These are phyloP conservation scores for Rhodamnia argentea DNA, from an alignment of 345 rosid genomes.

Conservation along the genomic window DNA sequence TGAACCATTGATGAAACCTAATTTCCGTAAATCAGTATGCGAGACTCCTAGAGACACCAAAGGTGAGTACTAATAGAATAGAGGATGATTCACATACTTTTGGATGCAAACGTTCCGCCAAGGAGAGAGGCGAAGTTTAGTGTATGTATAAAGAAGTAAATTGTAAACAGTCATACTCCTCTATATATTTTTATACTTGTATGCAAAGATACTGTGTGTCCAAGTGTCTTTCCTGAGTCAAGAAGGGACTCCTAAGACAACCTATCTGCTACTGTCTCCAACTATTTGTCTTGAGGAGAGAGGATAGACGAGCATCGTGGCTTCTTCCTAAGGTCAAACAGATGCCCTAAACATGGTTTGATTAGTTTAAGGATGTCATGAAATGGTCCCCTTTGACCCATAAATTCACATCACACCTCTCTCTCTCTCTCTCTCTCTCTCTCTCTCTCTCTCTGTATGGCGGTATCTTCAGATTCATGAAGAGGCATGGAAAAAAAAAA, in stretches of 20 bases:
- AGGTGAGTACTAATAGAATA: rapidly evolving
- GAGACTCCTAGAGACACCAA: background rate
- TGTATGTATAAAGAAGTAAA: background rate
- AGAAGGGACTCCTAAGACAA: background rate
- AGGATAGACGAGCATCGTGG: background rate
- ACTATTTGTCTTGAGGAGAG: background rate
- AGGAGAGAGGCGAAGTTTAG: background rate
- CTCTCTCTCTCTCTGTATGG: background rate
- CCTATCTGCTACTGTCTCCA: background rate
- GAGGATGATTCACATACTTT: background rate
- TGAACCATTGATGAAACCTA: background rate
- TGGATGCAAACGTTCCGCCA: background rate
- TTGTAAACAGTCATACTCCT: background rate
- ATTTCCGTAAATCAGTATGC: background rate
- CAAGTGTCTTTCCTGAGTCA: background rate
- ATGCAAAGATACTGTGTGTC: background rate
- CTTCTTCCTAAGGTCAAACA: background rate
- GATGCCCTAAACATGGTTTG: background rate
- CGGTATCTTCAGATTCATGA: background rate
- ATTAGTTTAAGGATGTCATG: background rate
- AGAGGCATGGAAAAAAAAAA: background rate
- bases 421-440: background rate
- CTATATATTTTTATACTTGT: background rate
- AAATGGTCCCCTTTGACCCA: conserved; percentile 4
- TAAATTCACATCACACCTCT: background rate